Percentiles rank a stretch among this genome's conserved stretches.
phyloP scores from a whole-genome alignment of 305 asterid species.

The Fraxinus nigra region DNA sequence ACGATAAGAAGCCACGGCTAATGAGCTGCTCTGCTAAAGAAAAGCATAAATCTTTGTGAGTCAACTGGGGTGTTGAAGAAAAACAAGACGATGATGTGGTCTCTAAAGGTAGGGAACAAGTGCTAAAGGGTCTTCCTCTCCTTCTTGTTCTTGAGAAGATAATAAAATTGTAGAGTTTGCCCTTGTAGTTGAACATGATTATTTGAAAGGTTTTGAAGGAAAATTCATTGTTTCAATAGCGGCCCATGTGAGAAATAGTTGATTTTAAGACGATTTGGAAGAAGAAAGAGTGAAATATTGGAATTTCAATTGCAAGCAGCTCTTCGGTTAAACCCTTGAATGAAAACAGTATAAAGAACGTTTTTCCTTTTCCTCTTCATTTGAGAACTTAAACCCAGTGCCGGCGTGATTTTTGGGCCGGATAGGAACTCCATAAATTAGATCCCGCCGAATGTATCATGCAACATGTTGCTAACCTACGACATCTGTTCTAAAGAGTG shows the following conservation, averaged over 20 bases:
- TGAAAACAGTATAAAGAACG: background rate
- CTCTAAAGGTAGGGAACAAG: conserved; percentile 47
- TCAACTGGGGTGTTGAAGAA: conserved; percentile 18
- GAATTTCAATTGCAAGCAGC: background rate
- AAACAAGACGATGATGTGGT: conserved; percentile 18
- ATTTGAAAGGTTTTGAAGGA: background rate
- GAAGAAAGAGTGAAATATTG: background rate
- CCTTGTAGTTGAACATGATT: background rate
- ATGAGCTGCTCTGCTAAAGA: conserved; percentile 40
- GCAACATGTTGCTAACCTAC: too few species aligned
- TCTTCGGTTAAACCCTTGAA: background rate
- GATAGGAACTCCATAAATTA: too few species aligned
- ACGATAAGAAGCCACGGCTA: conserved; percentile 41
- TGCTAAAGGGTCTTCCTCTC: conserved; percentile 28
- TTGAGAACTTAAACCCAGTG: background rate
- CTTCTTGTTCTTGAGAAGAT: background rate
- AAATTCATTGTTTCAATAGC: background rate
- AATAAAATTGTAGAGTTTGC: background rate
- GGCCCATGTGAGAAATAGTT: background rate
- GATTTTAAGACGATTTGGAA: background rate
- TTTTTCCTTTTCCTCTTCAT: too few species aligned
- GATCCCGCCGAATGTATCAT: too few species aligned
- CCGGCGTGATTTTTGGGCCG: too few species aligned
- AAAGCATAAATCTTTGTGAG: conserved; percentile 38
- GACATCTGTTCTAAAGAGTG: too few species aligned